Evolutionary conservation across 1,139 yeast genomes (phyloP).

Genomic region (Saccharomycopsis phalli): DNA sequence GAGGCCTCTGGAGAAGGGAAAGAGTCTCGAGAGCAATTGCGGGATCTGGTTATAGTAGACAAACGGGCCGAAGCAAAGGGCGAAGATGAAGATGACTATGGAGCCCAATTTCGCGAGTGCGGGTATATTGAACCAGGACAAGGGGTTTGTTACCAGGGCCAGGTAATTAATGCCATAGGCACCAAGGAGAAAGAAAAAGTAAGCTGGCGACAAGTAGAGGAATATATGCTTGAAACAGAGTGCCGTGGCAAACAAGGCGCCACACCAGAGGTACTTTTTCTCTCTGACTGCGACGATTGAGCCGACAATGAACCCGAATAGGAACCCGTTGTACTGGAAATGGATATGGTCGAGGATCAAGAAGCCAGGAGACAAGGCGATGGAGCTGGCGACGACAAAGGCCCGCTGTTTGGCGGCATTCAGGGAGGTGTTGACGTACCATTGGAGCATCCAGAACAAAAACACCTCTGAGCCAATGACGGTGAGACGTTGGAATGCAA

Average conservation of each 20-base stretch:
- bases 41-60: conserved; percentile 54
- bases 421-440: conserved; percentile 53
- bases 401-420: conserved; percentile 37
- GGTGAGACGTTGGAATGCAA: conserved; percentile 71
- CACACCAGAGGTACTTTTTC: conserved; percentile 52
- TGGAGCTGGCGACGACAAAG: conserved; percentile 73
- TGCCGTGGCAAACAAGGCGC: conserved; percentile 62
- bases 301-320: conserved; percentile 74
- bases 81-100: conserved; percentile 56
- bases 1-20: conserved; percentile 91
- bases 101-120: conserved; percentile 53
- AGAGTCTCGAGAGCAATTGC: conserved; percentile 58
- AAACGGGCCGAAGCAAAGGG: conserved; percentile 76
- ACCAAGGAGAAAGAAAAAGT: conserved; percentile 68
- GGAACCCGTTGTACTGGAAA: conserved; percentile 89
- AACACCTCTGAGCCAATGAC: conserved; percentile 73
- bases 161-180: conserved; percentile 47
- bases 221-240: conserved; percentile 93
- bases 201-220: conserved; percentile 90
- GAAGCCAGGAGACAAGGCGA: conserved; percentile 83
- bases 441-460: conserved; percentile 61
- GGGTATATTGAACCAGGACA: conserved; percentile 44
- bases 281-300: conserved; percentile 66
- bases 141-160: conserved; percentile 12
- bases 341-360: conserved; percentile 86